Evolutionary conservation across 192 early-diverging fungal genomes (phyloP).

Genomic region (Bifiguratus adelaidae): DNA sequence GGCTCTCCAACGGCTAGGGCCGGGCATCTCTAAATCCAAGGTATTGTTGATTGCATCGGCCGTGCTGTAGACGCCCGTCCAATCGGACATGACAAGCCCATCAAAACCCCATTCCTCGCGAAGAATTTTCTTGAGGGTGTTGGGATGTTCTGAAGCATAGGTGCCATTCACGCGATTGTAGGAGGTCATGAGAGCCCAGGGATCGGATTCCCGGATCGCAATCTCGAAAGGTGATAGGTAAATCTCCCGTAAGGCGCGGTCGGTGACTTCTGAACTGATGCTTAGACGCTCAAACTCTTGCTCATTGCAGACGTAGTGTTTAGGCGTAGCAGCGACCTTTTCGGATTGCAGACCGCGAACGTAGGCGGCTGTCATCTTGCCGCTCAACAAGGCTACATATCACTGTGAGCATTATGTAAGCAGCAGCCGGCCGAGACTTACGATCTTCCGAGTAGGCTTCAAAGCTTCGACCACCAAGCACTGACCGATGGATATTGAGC

Average conservation of each 20-base stretch:
- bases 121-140: conserved; percentile 3
- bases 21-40: conserved; percentile 12
- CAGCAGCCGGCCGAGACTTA: conserved; percentile 1
- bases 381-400: not conserved
- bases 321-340: not conserved
- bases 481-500: not conserved
- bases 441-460: conserved; percentile 3
- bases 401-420: conserved; percentile 7
- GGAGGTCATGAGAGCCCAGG: not conserved
- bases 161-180: conserved; percentile 6
- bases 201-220: not conserved
- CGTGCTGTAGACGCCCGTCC: conserved; percentile 5
- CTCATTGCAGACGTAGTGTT: not conserved
- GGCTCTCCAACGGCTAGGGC: not conserved
- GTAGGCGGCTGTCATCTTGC: not conserved
- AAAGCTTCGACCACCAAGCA: not conserved
- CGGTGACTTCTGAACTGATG: conserved; percentile 2
- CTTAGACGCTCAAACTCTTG: conserved; percentile 6
- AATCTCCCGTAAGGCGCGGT: conserved; percentile 1
- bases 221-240: conserved; percentile 5
- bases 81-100: conserved; percentile 7
- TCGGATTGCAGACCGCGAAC: not conserved
- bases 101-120: conserved; percentile 13
- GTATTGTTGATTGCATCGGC: conserved; percentile 2
- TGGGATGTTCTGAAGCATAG: conserved; percentile 2